phyloP scores from a whole-genome alignment of 768 basidiomycete species.

The Pisolithus microcarpus region DNA sequence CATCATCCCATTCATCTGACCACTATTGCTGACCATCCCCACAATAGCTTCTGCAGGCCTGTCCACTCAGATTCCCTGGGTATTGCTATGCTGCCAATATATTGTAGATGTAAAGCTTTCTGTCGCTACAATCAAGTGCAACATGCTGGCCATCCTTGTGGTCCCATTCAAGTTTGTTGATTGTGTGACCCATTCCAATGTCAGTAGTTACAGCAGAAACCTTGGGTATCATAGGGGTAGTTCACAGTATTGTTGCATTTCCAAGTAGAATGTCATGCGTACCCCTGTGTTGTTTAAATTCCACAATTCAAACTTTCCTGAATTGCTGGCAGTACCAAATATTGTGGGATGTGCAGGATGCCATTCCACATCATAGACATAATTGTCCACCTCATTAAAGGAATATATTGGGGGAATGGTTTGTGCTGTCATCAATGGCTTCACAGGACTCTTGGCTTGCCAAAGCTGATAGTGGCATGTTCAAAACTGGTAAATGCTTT shows the following conservation, averaged over 20 bases:
- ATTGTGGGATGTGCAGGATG: constrained; percentile 92
- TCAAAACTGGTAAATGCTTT: constrained; percentile 91
- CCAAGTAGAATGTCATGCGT: constrained; percentile 16
- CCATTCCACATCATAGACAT: constrained; percentile 98
- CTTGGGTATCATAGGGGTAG: constrained; percentile 33
- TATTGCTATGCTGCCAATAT: constrained; percentile 84
- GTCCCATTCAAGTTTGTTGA: no score
- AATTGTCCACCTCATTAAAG: constrained; percentile 97
- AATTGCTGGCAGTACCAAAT: constrained; percentile 91
- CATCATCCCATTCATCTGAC: no score
- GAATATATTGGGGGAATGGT: constrained; percentile 72
- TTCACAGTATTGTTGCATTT: not conserved
- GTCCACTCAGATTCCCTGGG: constrained; percentile 92
- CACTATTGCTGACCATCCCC: no score
- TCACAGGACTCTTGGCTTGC: constrained; percentile 73
- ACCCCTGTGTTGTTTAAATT: constrained; percentile 95
- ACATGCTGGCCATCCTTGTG: constrained; percentile 85
- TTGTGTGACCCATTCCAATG: constrained; percentile 70
- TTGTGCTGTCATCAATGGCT: constrained; percentile 53
- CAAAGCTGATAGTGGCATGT: constrained; percentile 93
- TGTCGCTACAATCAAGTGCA: constrained; percentile 88
- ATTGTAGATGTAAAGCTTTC: constrained; percentile 89
- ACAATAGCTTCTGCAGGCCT: constrained; percentile 77
- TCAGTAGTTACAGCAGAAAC: constrained; percentile 86
- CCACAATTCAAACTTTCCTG: constrained; percentile 95